These are phyloP conservation scores for Candida michaelii DNA, from an alignment of 805 yeast species.

Conservation along the genomic window DNA sequence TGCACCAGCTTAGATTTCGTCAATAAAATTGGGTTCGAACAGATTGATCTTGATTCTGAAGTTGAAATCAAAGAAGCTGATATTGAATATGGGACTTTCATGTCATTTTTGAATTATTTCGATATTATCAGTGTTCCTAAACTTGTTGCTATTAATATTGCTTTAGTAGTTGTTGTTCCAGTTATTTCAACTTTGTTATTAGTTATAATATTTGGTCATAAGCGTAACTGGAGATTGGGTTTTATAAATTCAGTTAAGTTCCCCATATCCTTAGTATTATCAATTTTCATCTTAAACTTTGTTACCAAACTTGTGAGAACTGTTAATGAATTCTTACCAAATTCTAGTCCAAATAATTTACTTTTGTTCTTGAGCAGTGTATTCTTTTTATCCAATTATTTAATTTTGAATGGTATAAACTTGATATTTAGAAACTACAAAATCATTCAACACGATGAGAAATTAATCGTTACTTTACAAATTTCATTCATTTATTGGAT, in stretches of 20 bases:
- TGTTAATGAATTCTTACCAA: conserved; percentile 35
- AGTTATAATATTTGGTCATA: conserved; percentile 43
- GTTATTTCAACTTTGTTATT: conserved; percentile 48
- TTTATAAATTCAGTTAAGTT: conserved; percentile 49
- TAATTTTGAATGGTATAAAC: conserved; percentile 49
- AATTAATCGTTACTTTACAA: conserved; percentile 45
- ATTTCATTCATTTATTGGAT: conserved; percentile 59
- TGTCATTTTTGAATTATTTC: conserved; percentile 60
- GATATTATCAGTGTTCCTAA: conserved; percentile 55
- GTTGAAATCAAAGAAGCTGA: conserved; percentile 1
- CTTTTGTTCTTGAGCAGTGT: conserved; percentile 42
- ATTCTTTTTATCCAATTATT: conserved; percentile 54
- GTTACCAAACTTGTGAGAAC: conserved; percentile 20
- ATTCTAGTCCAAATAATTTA: conserved; percentile 40
- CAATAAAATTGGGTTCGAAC: conserved; percentile 34
- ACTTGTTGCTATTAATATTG: conserved; percentile 52
- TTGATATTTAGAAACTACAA: conserved; percentile 32
- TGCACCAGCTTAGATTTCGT: conserved; percentile 65
- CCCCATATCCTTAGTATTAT: conserved; percentile 54
- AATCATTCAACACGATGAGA: conserved; percentile 44
- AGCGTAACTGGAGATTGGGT: conserved; percentile 45
- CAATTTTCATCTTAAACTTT: conserved; percentile 35
- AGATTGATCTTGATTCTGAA: conserved; percentile 30
- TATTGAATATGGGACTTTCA: conserved; percentile 50
- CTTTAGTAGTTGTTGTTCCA: conserved; percentile 56